Percentiles rank a stretch among this genome's conserved stretches.
phyloP scores from a whole-genome alignment of 2,329 filamentous ascomycete genomes.

The Sporothrix humicola region DNA sequence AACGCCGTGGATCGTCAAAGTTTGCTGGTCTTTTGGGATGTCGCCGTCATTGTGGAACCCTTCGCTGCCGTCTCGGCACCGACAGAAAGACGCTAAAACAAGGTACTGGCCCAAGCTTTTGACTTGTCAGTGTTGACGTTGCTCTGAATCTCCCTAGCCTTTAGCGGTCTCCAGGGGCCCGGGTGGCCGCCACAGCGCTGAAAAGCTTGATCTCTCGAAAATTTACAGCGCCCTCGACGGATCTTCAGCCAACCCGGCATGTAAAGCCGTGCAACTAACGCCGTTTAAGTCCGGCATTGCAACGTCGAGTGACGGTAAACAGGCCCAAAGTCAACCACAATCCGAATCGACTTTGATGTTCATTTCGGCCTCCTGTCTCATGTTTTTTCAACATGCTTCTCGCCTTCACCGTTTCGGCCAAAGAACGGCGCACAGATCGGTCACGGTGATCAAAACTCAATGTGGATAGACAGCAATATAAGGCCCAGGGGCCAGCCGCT shows the following conservation, averaged over 20 bases:
- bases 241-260: not conserved
- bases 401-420: conserved; percentile 6
- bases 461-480: conserved; percentile 18
- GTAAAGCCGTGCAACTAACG: conserved; percentile 17
- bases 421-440: not conserved
- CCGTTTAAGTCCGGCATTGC: conserved; percentile 27
- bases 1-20: not conserved
- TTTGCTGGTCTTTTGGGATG: not conserved
- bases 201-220: not conserved
- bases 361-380: not conserved
- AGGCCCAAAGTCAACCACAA: not conserved
- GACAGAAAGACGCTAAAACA: not conserved
- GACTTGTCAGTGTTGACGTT: conserved; percentile 15
- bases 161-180: not conserved
- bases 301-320: conserved; percentile 1
- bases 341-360: not conserved
- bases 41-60: not conserved
- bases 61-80: conserved; percentile 19
- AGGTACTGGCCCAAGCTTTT: conserved; percentile 7
- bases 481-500: conserved; percentile 6
- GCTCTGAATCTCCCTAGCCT: too few species aligned
- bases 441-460: not conserved
- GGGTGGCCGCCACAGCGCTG: not conserved
- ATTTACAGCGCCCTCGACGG: conserved; percentile 1
- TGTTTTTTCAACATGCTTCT: not conserved